Conservation (phyloP, 768 basidiomycete species). For the Termitomyces sp. region DNA sequence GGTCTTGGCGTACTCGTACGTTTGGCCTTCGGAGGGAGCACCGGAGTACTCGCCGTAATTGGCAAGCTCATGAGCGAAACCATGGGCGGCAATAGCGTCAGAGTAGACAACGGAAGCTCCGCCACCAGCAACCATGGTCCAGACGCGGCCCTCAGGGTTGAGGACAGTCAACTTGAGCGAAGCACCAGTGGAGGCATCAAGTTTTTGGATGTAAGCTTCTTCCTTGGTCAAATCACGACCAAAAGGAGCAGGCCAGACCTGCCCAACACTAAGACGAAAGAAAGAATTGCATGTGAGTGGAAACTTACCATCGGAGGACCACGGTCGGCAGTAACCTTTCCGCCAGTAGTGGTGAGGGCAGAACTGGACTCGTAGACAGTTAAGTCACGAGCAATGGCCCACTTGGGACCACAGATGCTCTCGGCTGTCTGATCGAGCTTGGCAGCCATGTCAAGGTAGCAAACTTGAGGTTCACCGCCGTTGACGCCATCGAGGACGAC, state of each 20-base stretch:
- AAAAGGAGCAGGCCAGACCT: slow-evolving; percentile 90
- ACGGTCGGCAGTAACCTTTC: slow-evolving; percentile 78
- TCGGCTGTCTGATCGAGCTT: slow-evolving; percentile 99
- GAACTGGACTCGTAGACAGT: slow-evolving; percentile 53
- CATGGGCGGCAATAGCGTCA: slow-evolving; percentile 85
- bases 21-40: slow-evolving; percentile 96
- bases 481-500: slow-evolving; percentile 82
- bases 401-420: slow-evolving; percentile 96
- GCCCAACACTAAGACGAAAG: not conserved
- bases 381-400: slow-evolving; percentile 94
- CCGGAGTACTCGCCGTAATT: slow-evolving; percentile 99
- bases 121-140: slow-evolving; percentile 99
- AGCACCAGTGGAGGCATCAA: slow-evolving; percentile 95
- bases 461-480: slow-evolving; percentile 68
- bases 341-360: slow-evolving; percentile 25
- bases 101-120: slow-evolving; percentile 68
- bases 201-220: slow-evolving; percentile 98
- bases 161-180: slow-evolving; percentile 97
- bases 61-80: slow-evolving; percentile 94
- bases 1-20: slow-evolving; percentile 99
- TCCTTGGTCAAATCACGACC: slow-evolving; percentile 98
- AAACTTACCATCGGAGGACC: slow-evolving; percentile 86
- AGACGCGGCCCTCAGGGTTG: slow-evolving; percentile 91
- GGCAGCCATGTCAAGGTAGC: slow-evolving; percentile 99
- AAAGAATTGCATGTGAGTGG: not conserved